A percentile compares a stretch with the other conserved stretches of the same genome.
phyloP scores from a whole-genome alignment of 1,284 basidiomycete genomes.

The Fomitopsis pinicola region DNA sequence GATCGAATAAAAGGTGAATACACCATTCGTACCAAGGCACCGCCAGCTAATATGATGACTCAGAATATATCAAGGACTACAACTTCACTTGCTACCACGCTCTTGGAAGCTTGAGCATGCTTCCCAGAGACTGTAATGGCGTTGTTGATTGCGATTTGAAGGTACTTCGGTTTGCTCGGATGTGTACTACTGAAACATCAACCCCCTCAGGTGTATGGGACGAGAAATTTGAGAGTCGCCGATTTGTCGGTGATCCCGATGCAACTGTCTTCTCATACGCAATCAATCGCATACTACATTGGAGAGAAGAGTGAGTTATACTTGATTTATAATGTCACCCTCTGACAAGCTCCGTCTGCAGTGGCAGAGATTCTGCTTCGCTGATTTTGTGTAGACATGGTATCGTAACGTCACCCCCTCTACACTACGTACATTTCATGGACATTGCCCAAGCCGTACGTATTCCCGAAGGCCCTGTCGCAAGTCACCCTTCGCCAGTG shows the following conservation, averaged over 20 bases:
- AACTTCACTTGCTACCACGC: slow-evolving; percentile 8
- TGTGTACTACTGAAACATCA: too few relatives aligned
- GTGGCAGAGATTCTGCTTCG: too few relatives aligned
- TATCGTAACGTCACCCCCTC: too few relatives aligned
- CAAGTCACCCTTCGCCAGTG: too few relatives aligned
- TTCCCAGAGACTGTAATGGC: slow-evolving; percentile 42
- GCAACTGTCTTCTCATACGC: slow-evolving; percentile 13
- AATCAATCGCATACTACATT: slow-evolving; percentile 22
- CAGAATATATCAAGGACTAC: slow-evolving; percentile 3
- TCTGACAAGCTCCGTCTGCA: too few relatives aligned
- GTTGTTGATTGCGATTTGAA: slow-evolving; percentile 44
- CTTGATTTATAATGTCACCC: not conserved
- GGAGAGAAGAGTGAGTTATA: slow-evolving; percentile 16
- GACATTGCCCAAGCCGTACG: too few relatives aligned
- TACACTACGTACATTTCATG: too few relatives aligned
- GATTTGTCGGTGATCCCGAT: slow-evolving; percentile 24
- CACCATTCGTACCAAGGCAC: too few relatives aligned
- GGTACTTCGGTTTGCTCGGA: slow-evolving; percentile 7
- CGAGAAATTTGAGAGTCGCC: slow-evolving; percentile 29
- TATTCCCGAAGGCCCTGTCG: too few relatives aligned
- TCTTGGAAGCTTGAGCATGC: slow-evolving; percentile 35
- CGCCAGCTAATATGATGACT: not conserved
- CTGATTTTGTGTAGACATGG: too few relatives aligned
- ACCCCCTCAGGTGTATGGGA: slow-evolving; percentile 23
- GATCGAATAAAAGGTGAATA: slow-evolving; percentile 1